Percentiles rank a stretch among this genome's conserved stretches.
These are phyloP conservation scores for Clonostachys byssicola DNA, from an alignment of 2,329 filamentous ascomycete species.

Conservation along the genomic window DNA sequence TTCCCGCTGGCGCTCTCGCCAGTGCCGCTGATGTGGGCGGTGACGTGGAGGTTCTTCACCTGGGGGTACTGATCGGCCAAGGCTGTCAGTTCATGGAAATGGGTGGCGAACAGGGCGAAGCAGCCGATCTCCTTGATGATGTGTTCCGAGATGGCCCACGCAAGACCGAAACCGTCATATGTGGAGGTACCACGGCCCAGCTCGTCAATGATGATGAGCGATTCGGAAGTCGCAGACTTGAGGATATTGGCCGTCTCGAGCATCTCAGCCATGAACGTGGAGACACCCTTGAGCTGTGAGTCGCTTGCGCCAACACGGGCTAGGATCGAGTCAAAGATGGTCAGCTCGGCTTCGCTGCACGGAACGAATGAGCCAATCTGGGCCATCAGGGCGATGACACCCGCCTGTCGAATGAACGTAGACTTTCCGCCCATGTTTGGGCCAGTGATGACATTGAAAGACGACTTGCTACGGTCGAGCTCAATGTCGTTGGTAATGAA, in stretches of 20 bases:
- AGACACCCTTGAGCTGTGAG: conserved; percentile 95
- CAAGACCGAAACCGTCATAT: conserved; percentile 97
- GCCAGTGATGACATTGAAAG: conserved; percentile 94
- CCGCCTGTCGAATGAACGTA: conserved; percentile 96
- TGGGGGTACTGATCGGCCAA: conserved; percentile 82
- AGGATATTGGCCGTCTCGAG: conserved; percentile 97
- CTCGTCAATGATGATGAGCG: conserved; percentile 97
- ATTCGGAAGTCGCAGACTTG: conserved; percentile 92
- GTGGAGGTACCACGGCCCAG: conserved; percentile 94
- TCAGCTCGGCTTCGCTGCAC: conserved; percentile 83
- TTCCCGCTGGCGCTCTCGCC: conserved; percentile 60
- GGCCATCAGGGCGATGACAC: conserved; percentile 94
- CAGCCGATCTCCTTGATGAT: conserved; percentile 94
- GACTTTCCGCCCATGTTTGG: conserved; percentile 99
- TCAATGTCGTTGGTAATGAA: conserved; percentile 98
- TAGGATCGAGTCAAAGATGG: conserved; percentile 94
- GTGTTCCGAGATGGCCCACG: conserved; percentile 98
- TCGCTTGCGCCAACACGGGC: conserved; percentile 94
- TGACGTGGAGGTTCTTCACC: conserved; percentile 91
- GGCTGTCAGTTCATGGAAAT: conserved; percentile 96
- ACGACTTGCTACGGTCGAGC: conserved; percentile 71
- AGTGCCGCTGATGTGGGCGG: conserved; percentile 75
- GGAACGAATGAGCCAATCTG: conserved; percentile 97
- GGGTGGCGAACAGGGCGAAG: conserved; percentile 92
- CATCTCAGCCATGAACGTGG: conserved; percentile 99